Evolutionary conservation across 1,284 basidiomycete genomes (phyloP).

Genomic region (Boletellus deceptivus): DNA sequence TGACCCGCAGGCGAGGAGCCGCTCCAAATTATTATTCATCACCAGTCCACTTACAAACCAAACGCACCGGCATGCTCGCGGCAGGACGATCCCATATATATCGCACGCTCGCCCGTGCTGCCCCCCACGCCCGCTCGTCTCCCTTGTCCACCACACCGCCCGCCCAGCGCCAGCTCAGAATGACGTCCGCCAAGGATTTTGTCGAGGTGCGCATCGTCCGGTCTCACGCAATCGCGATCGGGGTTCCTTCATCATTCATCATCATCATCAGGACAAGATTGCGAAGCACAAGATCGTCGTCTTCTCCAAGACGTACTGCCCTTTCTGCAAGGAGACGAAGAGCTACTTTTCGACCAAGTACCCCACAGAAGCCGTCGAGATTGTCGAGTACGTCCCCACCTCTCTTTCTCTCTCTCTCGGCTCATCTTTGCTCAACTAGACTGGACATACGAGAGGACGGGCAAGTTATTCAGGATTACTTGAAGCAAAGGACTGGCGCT

Average conservation of each 20-base stretch:
- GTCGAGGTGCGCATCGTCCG: conserved; percentile 38
- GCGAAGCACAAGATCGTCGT: conserved; percentile 58
- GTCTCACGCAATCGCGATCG: background rate
- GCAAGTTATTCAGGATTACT: conserved; percentile 24
- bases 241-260: background rate
- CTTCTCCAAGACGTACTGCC: conserved; percentile 70
- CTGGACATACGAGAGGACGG: conserved; percentile 20
- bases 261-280: conserved; percentile 46
- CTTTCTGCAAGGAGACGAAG: conserved; percentile 62
- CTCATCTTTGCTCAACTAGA: conserved; percentile 4
- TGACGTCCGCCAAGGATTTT: conserved; percentile 39
- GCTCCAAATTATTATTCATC: no score
- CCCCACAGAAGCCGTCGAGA: conserved; percentile 45
- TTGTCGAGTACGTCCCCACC: conserved; percentile 54
- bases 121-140: conserved; percentile 1
- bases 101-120: conserved; percentile 16
- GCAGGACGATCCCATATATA: conserved; percentile 22
- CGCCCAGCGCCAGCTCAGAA: conserved; percentile 10
- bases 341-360: conserved; percentile 49
- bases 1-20: no score
- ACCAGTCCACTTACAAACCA: no score
- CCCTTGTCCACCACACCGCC: conserved; percentile 2
- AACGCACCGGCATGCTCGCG: background rate
- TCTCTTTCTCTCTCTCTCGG: background rate
- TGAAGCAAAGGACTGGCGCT: conserved; percentile 17